Evolutionary conservation across 2,329 filamentous ascomycete species (phyloP).

Genomic region (Geosmithia morbida): DNA sequence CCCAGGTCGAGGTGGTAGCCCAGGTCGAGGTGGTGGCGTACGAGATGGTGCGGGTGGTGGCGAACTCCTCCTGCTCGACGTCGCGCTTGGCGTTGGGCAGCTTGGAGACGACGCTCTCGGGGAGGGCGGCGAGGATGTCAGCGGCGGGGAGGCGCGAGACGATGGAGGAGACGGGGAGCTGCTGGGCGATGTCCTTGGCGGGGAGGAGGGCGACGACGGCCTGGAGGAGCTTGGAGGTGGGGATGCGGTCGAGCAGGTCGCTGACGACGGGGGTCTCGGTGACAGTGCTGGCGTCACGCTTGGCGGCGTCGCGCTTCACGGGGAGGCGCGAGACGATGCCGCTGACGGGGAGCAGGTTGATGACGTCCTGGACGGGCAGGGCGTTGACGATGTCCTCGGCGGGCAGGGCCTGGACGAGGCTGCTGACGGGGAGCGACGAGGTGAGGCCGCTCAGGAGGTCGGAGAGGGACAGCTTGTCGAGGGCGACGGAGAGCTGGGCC

Average conservation of each 20-base stretch:
- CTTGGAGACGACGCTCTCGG: neutral
- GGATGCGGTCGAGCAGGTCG: constrained; percentile 2
- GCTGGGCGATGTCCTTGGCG: constrained; percentile 1
- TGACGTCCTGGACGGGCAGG: neutral
- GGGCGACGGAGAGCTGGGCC: neutral
- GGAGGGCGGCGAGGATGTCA: constrained; percentile 1
- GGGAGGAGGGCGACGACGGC: constrained; percentile 2
- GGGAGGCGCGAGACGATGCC: neutral
- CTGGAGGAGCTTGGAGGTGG: constrained; percentile 2
- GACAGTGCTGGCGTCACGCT: neutral
- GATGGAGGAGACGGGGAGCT: neutral
- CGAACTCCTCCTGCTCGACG: neutral
- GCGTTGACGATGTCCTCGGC: constrained; percentile 1
- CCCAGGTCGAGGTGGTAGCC: neutral
- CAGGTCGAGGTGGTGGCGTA: neutral
- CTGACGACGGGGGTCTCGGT: constrained; percentile 1
- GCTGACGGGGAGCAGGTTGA: constrained; percentile 1
- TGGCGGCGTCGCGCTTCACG: neutral
- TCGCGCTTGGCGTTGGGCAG: neutral
- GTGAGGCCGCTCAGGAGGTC: constrained; percentile 1
- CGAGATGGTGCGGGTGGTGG: neutral
- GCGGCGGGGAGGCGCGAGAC: constrained; percentile 1
- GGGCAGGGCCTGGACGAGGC: neutral
- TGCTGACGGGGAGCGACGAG: constrained; percentile 1
- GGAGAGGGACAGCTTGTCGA: constrained; percentile 3